Base-by-base conservation (phyloP, 257 asterid species). In the Nicotiana knightiana region DNA sequence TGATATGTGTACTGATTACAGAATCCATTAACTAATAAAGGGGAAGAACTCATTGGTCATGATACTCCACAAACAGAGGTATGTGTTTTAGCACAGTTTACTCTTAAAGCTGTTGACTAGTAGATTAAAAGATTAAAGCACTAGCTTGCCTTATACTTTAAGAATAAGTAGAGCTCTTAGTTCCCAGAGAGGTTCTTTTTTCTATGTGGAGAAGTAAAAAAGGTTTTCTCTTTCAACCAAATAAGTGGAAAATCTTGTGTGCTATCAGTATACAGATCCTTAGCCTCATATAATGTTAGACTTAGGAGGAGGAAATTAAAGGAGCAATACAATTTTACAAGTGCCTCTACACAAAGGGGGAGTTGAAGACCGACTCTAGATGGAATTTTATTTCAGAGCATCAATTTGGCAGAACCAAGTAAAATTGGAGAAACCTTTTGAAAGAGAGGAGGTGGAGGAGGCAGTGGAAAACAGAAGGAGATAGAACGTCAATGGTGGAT, bases 1-100 rank as follows among this genome's bases (percentile, higher is more conserved):
- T 67, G 83, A 81, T 78, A 37, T 57, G 77, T 17, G 57, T 33
- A 48, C 62, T 83, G 39, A 59, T 79, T 89, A 86, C 91, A 96
- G 98, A 96, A 93, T 81, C 85, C 94, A n/a, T 78, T 89, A 88
- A 87, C 85, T 66, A 81, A 85, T 65, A 97, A 88, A 86, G 97
- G 85, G 46, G 83, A 81, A 15, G 87, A 86, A 78, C 86, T 82
- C 55, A 80, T 78, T 80, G 86, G 85, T 67, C 86, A 82, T 62
- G 90, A 85, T 82, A 83, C 89, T 16, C 85, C 92, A 57, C 89
- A 84, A 67, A 32, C 85, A 65, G 95, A 89, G 97, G 99, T 96
- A 39, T n/a, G 71, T 61, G 4, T 61, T 79, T 78, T 48, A 33
- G 33, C 9, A 8, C 53, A 18, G 32, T 17, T 57, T 35, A 61